Percentiles rank a stretch among this genome's conserved stretches.
Evolutionary conservation across 768 basidiomycete genomes (phyloP).

Genomic region (Amylocystis lapponica): DNA sequence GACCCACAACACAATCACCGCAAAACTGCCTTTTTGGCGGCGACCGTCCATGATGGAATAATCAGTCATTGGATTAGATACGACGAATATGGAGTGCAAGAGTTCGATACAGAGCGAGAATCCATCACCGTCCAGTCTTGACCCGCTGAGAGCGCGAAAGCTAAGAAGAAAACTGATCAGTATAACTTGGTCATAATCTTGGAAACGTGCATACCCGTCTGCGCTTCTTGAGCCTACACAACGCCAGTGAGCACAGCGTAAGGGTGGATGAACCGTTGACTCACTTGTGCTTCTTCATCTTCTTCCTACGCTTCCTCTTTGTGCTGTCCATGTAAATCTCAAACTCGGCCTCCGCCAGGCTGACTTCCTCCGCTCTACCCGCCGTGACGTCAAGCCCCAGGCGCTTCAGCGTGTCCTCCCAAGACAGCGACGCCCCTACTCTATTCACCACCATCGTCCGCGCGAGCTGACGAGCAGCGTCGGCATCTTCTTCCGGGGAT

Average conservation of each 20-base stretch:
- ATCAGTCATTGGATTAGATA: too few species aligned
- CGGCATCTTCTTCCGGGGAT: slow-evolving; percentile 68
- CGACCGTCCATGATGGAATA: too few species aligned
- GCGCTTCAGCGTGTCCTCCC: slow-evolving; percentile 61
- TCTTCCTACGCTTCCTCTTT: slow-evolving; percentile 81
- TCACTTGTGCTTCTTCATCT: slow-evolving; percentile 98
- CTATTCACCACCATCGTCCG: slow-evolving; percentile 65
- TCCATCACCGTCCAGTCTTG: slow-evolving; percentile 15
- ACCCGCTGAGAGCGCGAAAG: slow-evolving; percentile 13
- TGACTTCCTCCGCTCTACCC: slow-evolving; percentile 44
- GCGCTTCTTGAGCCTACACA: slow-evolving; percentile 76
- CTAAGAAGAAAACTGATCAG: slow-evolving; percentile 5
- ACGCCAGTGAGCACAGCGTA: slow-evolving; percentile 3
- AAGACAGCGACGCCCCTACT: slow-evolving; percentile 54
- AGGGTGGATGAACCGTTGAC: slow-evolving; percentile 25
- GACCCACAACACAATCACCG: too few species aligned
- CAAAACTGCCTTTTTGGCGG: too few species aligned
- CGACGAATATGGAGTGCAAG: too few species aligned
- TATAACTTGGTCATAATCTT: neutral
- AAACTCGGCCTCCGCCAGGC: slow-evolving; percentile 55
- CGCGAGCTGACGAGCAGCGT: slow-evolving; percentile 75
- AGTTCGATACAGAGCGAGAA: neutral
- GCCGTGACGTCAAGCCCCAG: slow-evolving; percentile 59
- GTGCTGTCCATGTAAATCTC: slow-evolving; percentile 72
- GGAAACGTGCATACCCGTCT: slow-evolving; percentile 55